Evolutionary conservation across 2,329 filamentous ascomycete species (phyloP), one percentile per base, ranked within the genome.

Genomic region (Penicillium sp.): DNA sequence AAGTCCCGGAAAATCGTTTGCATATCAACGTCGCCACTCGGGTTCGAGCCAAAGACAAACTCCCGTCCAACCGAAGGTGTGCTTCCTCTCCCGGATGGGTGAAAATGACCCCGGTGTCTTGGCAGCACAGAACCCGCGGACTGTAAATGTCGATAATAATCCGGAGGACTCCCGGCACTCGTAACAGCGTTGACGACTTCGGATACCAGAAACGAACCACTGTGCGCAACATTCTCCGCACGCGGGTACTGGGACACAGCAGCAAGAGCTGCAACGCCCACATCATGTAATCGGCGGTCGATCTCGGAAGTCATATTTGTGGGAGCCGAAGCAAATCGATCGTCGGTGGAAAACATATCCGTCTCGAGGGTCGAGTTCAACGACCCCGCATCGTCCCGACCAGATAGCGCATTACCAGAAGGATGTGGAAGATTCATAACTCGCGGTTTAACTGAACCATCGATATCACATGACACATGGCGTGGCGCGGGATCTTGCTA

Each of bases 151-250:
- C 40, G 38, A 44, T 33, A 40, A 26, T 51, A 40, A 26, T 55
- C 26, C 1, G 33, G 41, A n/a, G 47, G 40, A 38, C 40, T 40
- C 1, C 53, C 44, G 22, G 48, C 41, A 16, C 47, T 46, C 37
- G 67, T 64, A 17, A 70, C 64, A 12, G 68, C 69, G 43, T 68
- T 65, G 3, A 71, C 67, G 2, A 69, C 63, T 40, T 70, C 67
- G 2, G 65, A 62, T 1, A 67, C 62, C 4, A 65, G 22, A 11
- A 67, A 55, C 4, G 61, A 61, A n/a, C 52, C 53, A 28, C 59
- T 52, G 26, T 61, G 57, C 30, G 17, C 30, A n/a, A 61, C 53
- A 48, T 61, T 60, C 17, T 62, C 50, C 33, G 60, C 56, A 28
- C 60, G 60, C 6, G 67, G 64, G 49, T 65, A 68, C 8, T 68